Percentiles rank a stretch among this genome's conserved stretches.
Conservation (phyloP, 1,284 basidiomycete species). For the Trametes versicolor region DNA sequence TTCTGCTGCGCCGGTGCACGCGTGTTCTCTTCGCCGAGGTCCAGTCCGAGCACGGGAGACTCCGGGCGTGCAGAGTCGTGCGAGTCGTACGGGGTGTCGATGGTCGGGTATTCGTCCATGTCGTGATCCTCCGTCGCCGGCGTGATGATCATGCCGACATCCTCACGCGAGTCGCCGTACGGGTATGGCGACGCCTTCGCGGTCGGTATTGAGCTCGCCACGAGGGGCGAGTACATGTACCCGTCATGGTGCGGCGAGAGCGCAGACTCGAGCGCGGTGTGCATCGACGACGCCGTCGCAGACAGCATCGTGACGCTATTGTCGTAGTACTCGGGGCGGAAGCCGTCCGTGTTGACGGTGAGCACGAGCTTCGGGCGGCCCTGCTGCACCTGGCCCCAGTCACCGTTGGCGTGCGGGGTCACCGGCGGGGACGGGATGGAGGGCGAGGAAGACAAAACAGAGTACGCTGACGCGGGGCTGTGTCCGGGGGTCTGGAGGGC, state of each 20-base stretch:
- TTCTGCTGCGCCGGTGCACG: slow-evolving; percentile 20
- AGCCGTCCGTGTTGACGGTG: slow-evolving; percentile 67
- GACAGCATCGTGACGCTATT: slow-evolving; percentile 60
- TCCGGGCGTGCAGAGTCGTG: slow-evolving; percentile 37
- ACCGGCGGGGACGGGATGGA: slow-evolving; percentile 44
- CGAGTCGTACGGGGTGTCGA: slow-evolving; percentile 35
- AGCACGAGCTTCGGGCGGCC: slow-evolving; percentile 53
- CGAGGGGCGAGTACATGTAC: slow-evolving; percentile 39
- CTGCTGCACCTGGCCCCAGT: slow-evolving; percentile 50
- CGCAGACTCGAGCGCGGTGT: slow-evolving; percentile 69
- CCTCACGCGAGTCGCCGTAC: slow-evolving; percentile 35
- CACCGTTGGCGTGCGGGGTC: slow-evolving; percentile 61
- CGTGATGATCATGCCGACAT: slow-evolving; percentile 41
- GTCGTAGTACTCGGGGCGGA: slow-evolving; percentile 62
- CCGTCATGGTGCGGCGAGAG: slow-evolving; percentile 34
- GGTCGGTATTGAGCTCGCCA: slow-evolving; percentile 36
- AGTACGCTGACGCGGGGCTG: slow-evolving; percentile 43
- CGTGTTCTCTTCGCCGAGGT: slow-evolving; percentile 27
- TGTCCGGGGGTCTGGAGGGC: slow-evolving; percentile 38
- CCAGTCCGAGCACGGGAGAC: slow-evolving; percentile 41
- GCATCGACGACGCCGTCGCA: slow-evolving; percentile 69
- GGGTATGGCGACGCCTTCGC: slow-evolving; percentile 40
- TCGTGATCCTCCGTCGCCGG: slow-evolving; percentile 39
- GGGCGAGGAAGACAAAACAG: slow-evolving; percentile 43
- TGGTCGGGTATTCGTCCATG: slow-evolving; percentile 42